phyloP scores from a whole-genome alignment of 2,329 filamentous ascomycete species.

The Drechslerella stenobrocha region DNA sequence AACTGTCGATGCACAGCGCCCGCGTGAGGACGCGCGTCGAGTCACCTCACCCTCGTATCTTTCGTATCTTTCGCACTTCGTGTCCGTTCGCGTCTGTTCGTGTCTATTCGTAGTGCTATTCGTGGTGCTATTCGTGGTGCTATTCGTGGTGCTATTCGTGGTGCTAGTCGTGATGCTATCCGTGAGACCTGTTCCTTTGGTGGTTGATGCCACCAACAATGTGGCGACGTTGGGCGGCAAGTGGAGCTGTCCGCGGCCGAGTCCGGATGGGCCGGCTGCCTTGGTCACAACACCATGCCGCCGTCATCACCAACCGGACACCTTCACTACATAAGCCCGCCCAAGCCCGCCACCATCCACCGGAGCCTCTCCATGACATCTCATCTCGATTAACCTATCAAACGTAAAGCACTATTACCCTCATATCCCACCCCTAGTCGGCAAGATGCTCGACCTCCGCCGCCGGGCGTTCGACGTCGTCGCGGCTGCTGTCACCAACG shows the following conservation, averaged over 20 bases:
- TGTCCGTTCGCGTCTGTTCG: no score
- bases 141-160: no score
- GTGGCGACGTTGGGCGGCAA: background rate
- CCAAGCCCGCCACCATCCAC: background rate
- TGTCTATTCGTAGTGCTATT: no score
- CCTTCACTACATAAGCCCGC: slow-evolving; percentile 5
- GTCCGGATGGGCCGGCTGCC: background rate
- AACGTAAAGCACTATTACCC: no score
- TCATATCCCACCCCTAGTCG: no score
- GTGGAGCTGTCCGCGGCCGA: background rate
- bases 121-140: no score
- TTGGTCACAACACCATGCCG: slow-evolving; percentile 4
- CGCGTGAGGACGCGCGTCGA: no score
- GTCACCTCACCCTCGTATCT: no score
- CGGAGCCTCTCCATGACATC: background rate
- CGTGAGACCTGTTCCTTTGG: background rate
- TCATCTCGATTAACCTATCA: no score
- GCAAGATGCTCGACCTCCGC: slow-evolving; percentile 26
- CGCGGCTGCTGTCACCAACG: slow-evolving; percentile 21
- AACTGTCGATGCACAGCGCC: no score
- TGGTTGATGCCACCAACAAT: background rate
- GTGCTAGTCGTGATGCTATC: no score
- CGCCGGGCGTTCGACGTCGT: slow-evolving; percentile 33
- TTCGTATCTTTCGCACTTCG: no score
- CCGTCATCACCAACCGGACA: slow-evolving; percentile 9